Percentiles rank a stretch among this genome's conserved stretches.
Evolutionary conservation across 2,329 filamentous ascomycete genomes (phyloP).

Genomic region (Fonsecaea nubica): DNA sequence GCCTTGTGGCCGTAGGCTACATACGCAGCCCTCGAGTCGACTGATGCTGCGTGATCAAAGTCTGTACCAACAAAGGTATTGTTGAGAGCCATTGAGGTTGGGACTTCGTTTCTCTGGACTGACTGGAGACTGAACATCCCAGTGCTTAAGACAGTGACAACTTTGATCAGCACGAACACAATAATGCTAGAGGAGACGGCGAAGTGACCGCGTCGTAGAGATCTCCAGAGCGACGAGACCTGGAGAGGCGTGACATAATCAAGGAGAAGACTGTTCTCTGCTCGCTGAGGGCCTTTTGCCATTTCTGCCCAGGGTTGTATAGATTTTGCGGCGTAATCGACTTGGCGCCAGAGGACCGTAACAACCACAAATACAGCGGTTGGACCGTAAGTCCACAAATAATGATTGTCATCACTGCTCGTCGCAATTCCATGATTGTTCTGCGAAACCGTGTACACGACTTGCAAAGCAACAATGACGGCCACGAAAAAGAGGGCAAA

Average conservation of each 20-base stretch:
- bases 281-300: constrained; percentile 30
- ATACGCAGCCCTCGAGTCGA: constrained; percentile 32
- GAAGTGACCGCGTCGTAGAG: constrained; percentile 28
- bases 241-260: constrained; percentile 37
- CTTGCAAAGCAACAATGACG: constrained; percentile 30
- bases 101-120: constrained; percentile 16
- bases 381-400: constrained; percentile 36
- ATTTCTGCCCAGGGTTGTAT: constrained; percentile 37
- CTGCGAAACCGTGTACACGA: constrained; percentile 31
- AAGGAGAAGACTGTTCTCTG: constrained; percentile 33
- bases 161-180: constrained; percentile 34
- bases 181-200: constrained; percentile 24
- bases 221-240: constrained; percentile 29
- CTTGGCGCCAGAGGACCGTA: constrained; percentile 36
- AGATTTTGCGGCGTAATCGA: constrained; percentile 35
- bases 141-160: constrained; percentile 31
- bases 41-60: constrained; percentile 22
- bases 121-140: constrained; percentile 33
- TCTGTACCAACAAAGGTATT: constrained; percentile 31
- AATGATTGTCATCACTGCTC: constrained; percentile 26
- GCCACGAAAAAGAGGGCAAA: constrained; percentile 31
- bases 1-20: constrained; percentile 26
- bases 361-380: constrained; percentile 33
- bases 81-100: constrained; percentile 25
- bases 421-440: constrained; percentile 29